Conservation (phyloP, 441 rosid genomes). For the Syzygium syzygioides region DNA sequence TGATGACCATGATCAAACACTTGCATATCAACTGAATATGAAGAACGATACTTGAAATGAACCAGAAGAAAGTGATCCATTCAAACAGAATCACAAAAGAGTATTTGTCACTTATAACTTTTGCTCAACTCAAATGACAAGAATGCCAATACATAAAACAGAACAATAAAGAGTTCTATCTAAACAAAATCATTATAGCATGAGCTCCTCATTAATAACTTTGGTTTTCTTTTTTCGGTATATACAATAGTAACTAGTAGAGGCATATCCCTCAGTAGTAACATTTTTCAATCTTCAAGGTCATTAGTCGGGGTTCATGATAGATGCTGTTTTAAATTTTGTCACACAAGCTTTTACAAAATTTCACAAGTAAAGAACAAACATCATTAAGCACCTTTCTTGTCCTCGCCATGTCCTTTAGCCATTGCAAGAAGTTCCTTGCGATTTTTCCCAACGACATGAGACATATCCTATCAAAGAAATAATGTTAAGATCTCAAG, state of each 20-base stretch:
- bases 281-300: not conserved
- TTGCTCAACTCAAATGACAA: not conserved
- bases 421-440: constrained; percentile 93
- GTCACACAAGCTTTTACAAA: not conserved
- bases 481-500: not conserved
- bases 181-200: not conserved
- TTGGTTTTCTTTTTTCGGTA: not conserved
- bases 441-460: constrained; percentile 75
- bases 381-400: constrained; percentile 44
- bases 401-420: constrained; percentile 36
- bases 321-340: not conserved
- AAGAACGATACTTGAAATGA: not conserved
- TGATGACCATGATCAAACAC: not conserved
- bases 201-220: not conserved
- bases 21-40: not conserved
- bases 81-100: not conserved
- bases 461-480: constrained; percentile 39
- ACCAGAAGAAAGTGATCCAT: not conserved
- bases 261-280: not conserved
- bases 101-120: not conserved
- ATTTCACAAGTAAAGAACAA: not conserved
- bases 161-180: not conserved
- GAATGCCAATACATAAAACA: not conserved
- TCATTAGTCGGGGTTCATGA: not conserved
- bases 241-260: not conserved